Percentiles rank a stretch among this genome's conserved stretches.
Evolutionary conservation across 179 eudicot species (phyloP).

Genomic region (Amaranthus tricolor): DNA sequence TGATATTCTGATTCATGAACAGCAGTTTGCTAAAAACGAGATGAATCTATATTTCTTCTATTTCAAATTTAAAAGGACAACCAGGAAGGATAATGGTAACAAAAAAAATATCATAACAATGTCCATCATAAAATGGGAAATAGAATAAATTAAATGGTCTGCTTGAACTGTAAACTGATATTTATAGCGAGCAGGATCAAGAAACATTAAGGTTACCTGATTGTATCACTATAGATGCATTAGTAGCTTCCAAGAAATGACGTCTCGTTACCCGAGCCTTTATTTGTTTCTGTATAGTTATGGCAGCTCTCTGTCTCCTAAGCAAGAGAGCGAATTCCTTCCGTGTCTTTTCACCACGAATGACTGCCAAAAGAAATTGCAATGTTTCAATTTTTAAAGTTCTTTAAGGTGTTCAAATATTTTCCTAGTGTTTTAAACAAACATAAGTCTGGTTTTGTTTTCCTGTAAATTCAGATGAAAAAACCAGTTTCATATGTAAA

Average conservation of each 20-base stretch:
- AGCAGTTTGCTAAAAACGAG: constrained; percentile 3
- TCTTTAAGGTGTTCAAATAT: not conserved
- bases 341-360: constrained; percentile 85
- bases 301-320: constrained; percentile 77
- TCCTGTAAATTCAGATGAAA: not conserved
- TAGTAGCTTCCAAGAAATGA: constrained; percentile 39
- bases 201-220: constrained; percentile 50
- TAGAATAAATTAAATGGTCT: not conserved
- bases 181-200: not conserved
- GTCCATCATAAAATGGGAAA: not conserved
- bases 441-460: not conserved
- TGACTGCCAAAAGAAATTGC: constrained; percentile 45
- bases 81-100: not conserved
- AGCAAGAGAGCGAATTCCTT: constrained; percentile 65
- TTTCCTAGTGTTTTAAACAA: not conserved
- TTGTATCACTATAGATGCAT: constrained; percentile 68
- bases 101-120: not conserved
- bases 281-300: constrained; percentile 63
- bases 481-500: not conserved
- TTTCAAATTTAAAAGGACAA: not conserved
- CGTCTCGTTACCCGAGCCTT: constrained; percentile 52
- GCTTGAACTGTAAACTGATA: not conserved
- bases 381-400: not conserved
- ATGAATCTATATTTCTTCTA: not conserved
- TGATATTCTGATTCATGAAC: not conserved